These are phyloP conservation scores for Rhodocollybia butyracea DNA, from an alignment of 768 basidiomycete genomes.

Conservation along the genomic window DNA sequence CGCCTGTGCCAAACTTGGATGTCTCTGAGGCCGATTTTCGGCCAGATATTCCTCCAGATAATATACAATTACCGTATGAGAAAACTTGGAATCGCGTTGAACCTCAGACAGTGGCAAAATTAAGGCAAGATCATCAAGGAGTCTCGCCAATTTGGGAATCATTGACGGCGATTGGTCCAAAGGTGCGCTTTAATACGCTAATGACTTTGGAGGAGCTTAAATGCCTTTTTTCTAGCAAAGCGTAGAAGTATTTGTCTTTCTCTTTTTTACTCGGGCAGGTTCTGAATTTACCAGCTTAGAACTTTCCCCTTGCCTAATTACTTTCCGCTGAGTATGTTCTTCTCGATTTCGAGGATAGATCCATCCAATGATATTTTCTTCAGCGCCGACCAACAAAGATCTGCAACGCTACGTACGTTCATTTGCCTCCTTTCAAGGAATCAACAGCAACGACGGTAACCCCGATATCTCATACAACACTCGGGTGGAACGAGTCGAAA, in stretches of 20 bases:
- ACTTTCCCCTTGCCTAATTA: slow-evolving; percentile 29
- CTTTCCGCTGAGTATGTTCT: slow-evolving; percentile 31
- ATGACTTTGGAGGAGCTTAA: neutral
- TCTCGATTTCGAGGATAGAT: no score
- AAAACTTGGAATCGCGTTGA: slow-evolving; percentile 20
- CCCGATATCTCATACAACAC: slow-evolving; percentile 40
- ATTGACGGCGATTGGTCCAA: slow-evolving; percentile 31
- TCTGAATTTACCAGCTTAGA: slow-evolving; percentile 19
- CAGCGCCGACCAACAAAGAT: slow-evolving; percentile 31
- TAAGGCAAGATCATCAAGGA: slow-evolving; percentile 28
- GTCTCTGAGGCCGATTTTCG: slow-evolving; percentile 29
- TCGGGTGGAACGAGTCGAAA: slow-evolving; percentile 43
- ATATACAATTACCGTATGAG: slow-evolving; percentile 24
- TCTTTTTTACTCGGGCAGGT: neutral
- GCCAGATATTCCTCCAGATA: slow-evolving; percentile 33
- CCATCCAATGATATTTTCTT: neutral
- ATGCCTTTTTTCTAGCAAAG: neutral
- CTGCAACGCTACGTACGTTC: slow-evolving; percentile 35
- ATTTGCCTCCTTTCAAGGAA: slow-evolving; percentile 38
- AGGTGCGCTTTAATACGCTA: slow-evolving; percentile 21
- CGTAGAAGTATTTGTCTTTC: slow-evolving; percentile 6
- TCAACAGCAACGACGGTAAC: slow-evolving; percentile 41
- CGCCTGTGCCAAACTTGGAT: slow-evolving; percentile 33
- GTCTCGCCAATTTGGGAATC: slow-evolving; percentile 36
- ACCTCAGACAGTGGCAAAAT: slow-evolving; percentile 10